Base-by-base conservation (phyloP, 2,329 filamentous ascomycete genomes). In the Falciphora oryzae region DNA sequence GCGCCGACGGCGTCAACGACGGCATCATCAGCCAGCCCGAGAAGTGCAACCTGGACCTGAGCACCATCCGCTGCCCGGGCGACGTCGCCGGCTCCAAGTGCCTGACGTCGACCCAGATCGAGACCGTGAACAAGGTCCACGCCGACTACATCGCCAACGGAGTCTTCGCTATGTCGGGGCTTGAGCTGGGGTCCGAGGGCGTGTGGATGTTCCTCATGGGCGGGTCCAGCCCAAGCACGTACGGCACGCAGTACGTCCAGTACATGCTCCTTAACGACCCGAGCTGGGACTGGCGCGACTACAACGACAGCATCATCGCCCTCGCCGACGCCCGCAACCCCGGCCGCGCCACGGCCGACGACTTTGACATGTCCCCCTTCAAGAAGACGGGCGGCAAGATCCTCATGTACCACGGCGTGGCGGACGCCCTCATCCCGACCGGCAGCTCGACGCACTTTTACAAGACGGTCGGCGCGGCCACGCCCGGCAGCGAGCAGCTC, bases 181-280 rank as follows among this genome's bases (percentile, higher is more conserved):
- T 80, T 72, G 81, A 75, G 65, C 70, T 83, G 57, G 77, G 81
- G 16, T 77, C 83, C 57, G 87, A 79, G 66, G 64, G 67, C 22
- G 73, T 71, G 67, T 73, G 76, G 74, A 68, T 69, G 38, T 62
- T 70, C 44, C 68, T 77, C n/a, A 69, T 75, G 53, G 72, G 73
- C 66, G 73, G 70, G 35, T 67, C 70, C 29, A 68, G 71, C 4
- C 70, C 75, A 13, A 74, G 71, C 66, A 70, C 72, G 10, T 75
- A 75, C 59, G 75, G 75, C 50, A 67, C 74, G 27, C 72, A 71
- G 16, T 79, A 73, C 65, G 71, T 72, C 62, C 74, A 74, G 16
- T 76, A 80, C 65, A 79, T 79, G 59, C 66, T 82, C 11, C 73
- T 76, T 58, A 70, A 76, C 65, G 73, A 82, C 63, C 70, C 76